A percentile compares a stretch with the other conserved stretches of the same genome.
Conservation (phyloP, 2,329 filamentous ascomycete species). For the Neofusicoccum sp. region DNA sequence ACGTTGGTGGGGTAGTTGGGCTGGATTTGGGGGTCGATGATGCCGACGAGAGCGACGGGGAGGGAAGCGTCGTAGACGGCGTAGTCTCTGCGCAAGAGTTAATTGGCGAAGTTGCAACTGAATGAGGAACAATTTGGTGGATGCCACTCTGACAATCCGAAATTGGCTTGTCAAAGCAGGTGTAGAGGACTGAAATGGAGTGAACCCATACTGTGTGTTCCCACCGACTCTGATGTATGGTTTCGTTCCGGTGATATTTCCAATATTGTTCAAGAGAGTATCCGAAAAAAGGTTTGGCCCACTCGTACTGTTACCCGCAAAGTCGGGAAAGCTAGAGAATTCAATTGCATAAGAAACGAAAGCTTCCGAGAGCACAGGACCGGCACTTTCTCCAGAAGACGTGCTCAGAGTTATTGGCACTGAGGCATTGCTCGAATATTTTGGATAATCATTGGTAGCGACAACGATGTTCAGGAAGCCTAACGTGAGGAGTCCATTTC, state of each 20-base stretch:
- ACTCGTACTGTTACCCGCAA: conserved; percentile 54
- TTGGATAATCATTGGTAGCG: too few species aligned
- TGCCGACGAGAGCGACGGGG: conserved; percentile 55
- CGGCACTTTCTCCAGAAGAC: conserved; percentile 13
- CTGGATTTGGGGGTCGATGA: conserved; percentile 53
- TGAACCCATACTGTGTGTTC: conserved; percentile 57
- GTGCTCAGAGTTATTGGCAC: too few species aligned
- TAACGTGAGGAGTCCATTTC: too few species aligned
- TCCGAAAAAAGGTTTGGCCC: conserved; percentile 62
- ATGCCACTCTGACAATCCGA: too few species aligned
- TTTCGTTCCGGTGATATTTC: conserved; percentile 56
- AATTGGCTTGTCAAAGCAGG: too few species aligned
- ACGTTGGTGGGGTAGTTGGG: conserved; percentile 64
- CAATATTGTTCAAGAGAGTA: conserved; percentile 61
- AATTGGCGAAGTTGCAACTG: not conserved
- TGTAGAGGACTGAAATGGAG: not conserved
- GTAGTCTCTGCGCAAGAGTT: conserved; percentile 50
- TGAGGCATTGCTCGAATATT: too few species aligned
- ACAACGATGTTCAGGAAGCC: too few species aligned
- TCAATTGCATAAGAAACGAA: conserved; percentile 59
- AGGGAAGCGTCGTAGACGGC: conserved; percentile 61
- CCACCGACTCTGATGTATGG: conserved; percentile 66
- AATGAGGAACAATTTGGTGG: not conserved
- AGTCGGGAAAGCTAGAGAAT: conserved; percentile 57
- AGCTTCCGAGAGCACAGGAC: conserved; percentile 40